Evolutionary conservation across 2,329 filamentous ascomycete genomes (phyloP).

Genomic region (Cercospora sp.): DNA sequence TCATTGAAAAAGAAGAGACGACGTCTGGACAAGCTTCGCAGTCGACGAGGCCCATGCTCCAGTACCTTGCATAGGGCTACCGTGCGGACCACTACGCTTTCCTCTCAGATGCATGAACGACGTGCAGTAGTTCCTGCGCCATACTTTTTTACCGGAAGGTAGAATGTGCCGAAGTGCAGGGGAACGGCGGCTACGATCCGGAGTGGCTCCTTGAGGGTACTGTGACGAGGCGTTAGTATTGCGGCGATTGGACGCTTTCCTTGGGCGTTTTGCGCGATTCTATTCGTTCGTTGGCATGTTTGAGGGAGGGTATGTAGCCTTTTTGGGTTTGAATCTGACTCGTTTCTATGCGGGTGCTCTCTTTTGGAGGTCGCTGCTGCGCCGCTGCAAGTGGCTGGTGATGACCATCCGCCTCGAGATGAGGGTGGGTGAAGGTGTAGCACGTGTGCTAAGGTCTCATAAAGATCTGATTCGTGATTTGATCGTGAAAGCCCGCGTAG

Average conservation of each 20-base stretch:
- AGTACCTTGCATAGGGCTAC: slow-evolving; percentile 32
- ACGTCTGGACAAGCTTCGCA: slow-evolving; percentile 34
- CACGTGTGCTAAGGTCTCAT: slow-evolving; percentile 4
- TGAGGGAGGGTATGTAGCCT: not conserved
- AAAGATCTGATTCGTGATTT: slow-evolving; percentile 4
- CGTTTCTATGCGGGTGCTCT: not conserved
- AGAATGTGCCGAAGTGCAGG: slow-evolving; percentile 2
- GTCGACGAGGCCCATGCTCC: slow-evolving; percentile 25
- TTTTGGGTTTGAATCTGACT: slow-evolving; percentile 7
- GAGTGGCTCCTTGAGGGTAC: not conserved
- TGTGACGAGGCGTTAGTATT: slow-evolving; percentile 3
- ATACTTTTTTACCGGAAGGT: slow-evolving; percentile 6
- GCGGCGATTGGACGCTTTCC: not conserved
- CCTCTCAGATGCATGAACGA: slow-evolving; percentile 21
- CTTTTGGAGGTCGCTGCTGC: not conserved
- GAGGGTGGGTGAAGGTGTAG: not conserved
- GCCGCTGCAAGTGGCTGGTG: not conserved
- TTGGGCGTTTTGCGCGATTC: slow-evolving; percentile 1
- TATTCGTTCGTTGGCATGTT: slow-evolving; percentile 5
- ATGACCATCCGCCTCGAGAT: not conserved
- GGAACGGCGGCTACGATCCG: not conserved
- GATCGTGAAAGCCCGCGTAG: slow-evolving; percentile 2
- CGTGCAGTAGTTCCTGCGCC: slow-evolving; percentile 26
- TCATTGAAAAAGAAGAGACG: slow-evolving; percentile 15
- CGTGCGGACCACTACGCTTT: slow-evolving; percentile 4